These are phyloP conservation scores for Fusarium phyllophilum DNA, from an alignment of 2,329 filamentous ascomycete species.

Conservation along the genomic window DNA sequence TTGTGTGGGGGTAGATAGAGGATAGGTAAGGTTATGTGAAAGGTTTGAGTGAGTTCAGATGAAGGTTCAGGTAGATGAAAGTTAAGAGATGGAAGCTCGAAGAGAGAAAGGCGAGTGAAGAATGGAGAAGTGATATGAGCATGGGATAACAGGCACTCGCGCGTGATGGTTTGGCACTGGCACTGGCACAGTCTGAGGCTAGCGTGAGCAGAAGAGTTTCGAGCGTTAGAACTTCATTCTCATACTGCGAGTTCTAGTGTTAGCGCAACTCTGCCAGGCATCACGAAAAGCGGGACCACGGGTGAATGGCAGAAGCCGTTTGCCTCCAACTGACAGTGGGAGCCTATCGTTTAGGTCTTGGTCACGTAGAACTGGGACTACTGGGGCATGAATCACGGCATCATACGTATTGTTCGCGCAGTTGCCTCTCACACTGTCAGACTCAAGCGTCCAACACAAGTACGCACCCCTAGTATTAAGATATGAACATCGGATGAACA, in stretches of 20 bases:
- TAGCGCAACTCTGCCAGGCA: not conserved
- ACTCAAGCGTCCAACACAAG: too few species aligned
- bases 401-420: not conserved
- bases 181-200: not conserved
- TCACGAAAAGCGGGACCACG: not conserved
- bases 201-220: too few species aligned
- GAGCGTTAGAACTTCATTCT: not conserved
- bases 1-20: not conserved
- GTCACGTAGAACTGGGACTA: not conserved
- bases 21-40: not conserved
- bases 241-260: not conserved
- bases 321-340: not conserved
- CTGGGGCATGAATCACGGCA: not conserved
- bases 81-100: not conserved
- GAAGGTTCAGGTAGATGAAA: not conserved
- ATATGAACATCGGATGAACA: not conserved
- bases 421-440: not conserved
- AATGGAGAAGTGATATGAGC: rapidly evolving
- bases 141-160: not conserved
- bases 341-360: not conserved
- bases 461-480: not conserved
- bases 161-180: not conserved
- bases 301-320: not conserved
- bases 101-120: not conserved
- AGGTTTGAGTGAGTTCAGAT: not conserved